These are phyloP conservation scores for Penicillium herquei DNA, from an alignment of 495 filamentous ascomycete species.

Conservation along the genomic window DNA sequence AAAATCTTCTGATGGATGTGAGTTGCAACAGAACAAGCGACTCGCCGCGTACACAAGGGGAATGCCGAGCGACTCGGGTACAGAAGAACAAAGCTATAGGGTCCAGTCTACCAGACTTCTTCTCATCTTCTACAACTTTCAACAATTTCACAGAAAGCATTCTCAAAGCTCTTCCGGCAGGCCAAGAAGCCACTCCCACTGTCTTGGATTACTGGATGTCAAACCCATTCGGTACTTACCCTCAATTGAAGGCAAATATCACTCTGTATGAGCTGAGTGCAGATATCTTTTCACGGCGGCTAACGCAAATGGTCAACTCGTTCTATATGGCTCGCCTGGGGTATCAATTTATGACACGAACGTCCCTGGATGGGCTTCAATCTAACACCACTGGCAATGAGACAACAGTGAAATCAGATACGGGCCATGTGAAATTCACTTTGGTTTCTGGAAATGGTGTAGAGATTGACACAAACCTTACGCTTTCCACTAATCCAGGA, in stretches of 20 bases:
- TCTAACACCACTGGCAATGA: background rate
- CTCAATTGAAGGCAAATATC: background rate
- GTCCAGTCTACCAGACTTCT: background rate
- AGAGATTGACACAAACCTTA: background rate
- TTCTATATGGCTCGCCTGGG: conserved; percentile 1
- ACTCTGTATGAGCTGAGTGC: background rate
- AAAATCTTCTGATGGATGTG: background rate
- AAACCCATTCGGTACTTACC: background rate
- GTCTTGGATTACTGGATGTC: background rate
- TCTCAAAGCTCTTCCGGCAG: background rate
- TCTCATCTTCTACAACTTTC: background rate
- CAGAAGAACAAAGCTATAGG: background rate
- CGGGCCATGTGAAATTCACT: background rate
- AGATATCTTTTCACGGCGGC: background rate
- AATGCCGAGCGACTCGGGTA: background rate
- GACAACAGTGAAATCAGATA: background rate
- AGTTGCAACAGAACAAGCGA: background rate
- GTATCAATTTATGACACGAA: background rate
- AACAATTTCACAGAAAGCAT: background rate
- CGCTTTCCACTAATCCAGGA: background rate
- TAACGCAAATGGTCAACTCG: background rate
- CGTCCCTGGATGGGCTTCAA: background rate
- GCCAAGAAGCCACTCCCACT: background rate
- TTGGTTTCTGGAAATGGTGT: background rate
- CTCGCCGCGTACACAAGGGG: background rate